Evolutionary conservation across 1,284 basidiomycete species (phyloP), one percentile per base, ranked within the genome.

Genomic region (Gomphus sp.): DNA sequence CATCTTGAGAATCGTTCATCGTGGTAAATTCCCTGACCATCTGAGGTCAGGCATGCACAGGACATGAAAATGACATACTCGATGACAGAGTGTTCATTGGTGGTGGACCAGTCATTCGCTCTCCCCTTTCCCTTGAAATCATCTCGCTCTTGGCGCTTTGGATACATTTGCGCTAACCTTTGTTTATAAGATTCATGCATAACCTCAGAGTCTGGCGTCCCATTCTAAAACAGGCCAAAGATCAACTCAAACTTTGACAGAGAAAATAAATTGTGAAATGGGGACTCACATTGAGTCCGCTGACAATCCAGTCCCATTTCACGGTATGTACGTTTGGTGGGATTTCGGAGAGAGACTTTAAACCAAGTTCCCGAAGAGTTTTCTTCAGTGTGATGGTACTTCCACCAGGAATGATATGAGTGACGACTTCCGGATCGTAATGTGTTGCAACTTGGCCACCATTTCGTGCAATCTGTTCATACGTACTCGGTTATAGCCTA

Each of bases 251-350:
- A 22, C 51, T n/a, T 16, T 6, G 2, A n/a, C 7, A 39, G 36
- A 39, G 31, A 25, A 16, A 14, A 39, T 14, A 8, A 10, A 14
- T 18, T 39, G 2, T 10, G 11, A 34, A n/a, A 25, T 25, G 12
- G 10, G 39, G 11, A 33, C 52, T 39, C 41, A 49, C 52, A 10
- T 12, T 39, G 5, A 54, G 48, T 25, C 57, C 60, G 31, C 52
- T 59, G 12, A 57, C 52, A n/a, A 85, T 71, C 85, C 85, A 88
- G 10, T 64, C 64, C 85, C 85, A 87, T 18, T 64, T 78, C 22
- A 88, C 74, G 11, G 80, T 83, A 4, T 82, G 82, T 16, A 88
- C 82, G 52, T 79, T 71, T 22, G 75, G 66, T 1, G 86, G 85
- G 51, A 88, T 82, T 7, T 85, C 76, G 6, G 67, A 68, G 9